phyloP scores from a whole-genome alignment of 2,329 filamentous ascomycete species.

The Colletotrichum euphorbiae region DNA sequence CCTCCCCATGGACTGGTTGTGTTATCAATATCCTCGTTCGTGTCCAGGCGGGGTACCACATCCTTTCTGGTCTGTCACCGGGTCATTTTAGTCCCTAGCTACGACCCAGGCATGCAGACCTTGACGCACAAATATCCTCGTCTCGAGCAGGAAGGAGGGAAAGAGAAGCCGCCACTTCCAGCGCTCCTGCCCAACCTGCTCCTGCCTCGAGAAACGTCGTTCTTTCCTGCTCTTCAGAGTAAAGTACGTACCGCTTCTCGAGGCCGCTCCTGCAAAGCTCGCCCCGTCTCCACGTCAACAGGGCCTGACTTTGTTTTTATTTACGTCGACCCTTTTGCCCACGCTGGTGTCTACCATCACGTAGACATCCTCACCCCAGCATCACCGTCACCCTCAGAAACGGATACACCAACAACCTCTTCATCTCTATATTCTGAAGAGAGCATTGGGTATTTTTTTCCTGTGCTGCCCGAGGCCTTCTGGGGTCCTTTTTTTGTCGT shows the following conservation, averaged over 20 bases:
- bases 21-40: too few species aligned
- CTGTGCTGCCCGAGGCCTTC: background rate
- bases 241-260: background rate
- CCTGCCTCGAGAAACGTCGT: background rate
- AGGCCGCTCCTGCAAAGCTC: background rate
- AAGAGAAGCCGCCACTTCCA: background rate
- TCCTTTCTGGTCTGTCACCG: too few species aligned
- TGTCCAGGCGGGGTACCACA: too few species aligned
- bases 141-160: too few species aligned
- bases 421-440: background rate
- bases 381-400: slow-evolving; percentile 2
- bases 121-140: too few species aligned
- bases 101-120: too few species aligned
- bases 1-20: too few species aligned
- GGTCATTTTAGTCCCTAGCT: background rate
- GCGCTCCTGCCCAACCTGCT: background rate
- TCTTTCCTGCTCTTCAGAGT: background rate
- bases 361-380: background rate
- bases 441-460: background rate
- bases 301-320: background rate
- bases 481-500: background rate
- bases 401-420: background rate
- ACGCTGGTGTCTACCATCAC: background rate
- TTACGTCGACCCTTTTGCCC: background rate
- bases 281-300: background rate